Evolutionary conservation across 192 early-diverging fungal genomes (phyloP), one percentile per base, ranked within the genome.

Genomic region (Obelidium mucronatum): DNA sequence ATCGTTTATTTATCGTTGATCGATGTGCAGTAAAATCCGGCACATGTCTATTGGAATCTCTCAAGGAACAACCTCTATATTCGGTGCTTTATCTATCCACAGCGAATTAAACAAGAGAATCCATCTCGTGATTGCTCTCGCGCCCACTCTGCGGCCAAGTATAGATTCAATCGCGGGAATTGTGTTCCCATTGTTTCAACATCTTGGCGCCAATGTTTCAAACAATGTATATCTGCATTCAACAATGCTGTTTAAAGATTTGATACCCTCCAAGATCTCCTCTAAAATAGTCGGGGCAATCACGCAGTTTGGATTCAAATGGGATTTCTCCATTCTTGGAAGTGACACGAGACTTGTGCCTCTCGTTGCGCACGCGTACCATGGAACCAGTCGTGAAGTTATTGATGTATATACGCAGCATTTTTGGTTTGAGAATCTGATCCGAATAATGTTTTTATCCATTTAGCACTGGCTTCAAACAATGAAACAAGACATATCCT

Each of bases 11-110:
- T n/a, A n/a, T n/a, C n/a, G n/a, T n/a, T n/a, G n/a, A n/a, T n/a
- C n/a, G n/a, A n/a, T n/a, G n/a, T n/a, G n/a, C n/a, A n/a, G n/a
- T n/a, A n/a, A n/a, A n/a, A n/a, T n/a, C n/a, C n/a, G n/a, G n/a
- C n/a, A n/a, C n/a, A n/a, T n/a, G n/a, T n/a, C n/a, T 75, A 90
- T 94, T 71, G 94, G 94, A 24, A 94, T 94, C 74, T 93, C 92
- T 54, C 94, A 96, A 79, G 94, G 94, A 61, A 92, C 93, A 1
- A 87, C 92, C n/a, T 89, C 91, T 69, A 90, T 91, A 40, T 93
- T 96, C 75, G 91, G 92, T 56, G 89, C 90, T 2, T 86, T 96
- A 19, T 89, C 92, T 28, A 86, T 91, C 40, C 92, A 90, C 74
- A 83, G 86, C 15, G 54, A 66, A 3, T 81, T 95, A n/a, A 94